Evolutionary conservation across 2,329 filamentous ascomycete genomes (phyloP).

Genomic region (Arthrobotrys iridis): DNA sequence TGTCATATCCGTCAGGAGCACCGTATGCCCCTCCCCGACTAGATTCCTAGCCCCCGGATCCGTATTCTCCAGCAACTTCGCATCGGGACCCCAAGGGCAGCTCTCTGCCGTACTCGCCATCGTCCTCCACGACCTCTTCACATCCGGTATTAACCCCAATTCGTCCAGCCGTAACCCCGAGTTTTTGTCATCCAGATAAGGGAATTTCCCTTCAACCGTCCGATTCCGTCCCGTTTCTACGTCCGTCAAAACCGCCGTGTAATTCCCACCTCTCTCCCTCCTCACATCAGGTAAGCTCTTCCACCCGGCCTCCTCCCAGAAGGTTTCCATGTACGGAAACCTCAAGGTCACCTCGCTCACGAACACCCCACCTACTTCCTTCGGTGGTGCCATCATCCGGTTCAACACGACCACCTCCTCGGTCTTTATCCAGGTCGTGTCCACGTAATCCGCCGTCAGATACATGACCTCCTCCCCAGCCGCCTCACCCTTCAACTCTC

Average conservation of each 20-base stretch:
- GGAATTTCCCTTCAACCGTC: constrained; percentile 26
- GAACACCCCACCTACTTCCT: background rate
- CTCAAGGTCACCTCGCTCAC: constrained; percentile 3
- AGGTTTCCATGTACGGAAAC: constrained; percentile 41
- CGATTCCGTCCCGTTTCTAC: background rate
- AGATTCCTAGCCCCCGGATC: constrained; percentile 24
- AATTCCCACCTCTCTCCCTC: constrained; percentile 31
- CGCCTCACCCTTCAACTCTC: background rate
- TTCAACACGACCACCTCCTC: constrained; percentile 20
- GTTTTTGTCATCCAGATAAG: constrained; percentile 27
- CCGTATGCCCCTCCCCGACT: constrained; percentile 25
- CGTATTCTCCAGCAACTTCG: constrained; percentile 34
- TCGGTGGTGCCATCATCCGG: background rate
- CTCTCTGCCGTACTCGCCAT: background rate
- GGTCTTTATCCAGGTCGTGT: constrained; percentile 27
- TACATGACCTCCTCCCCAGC: background rate
- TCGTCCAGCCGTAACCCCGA: constrained; percentile 30
- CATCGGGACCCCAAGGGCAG: constrained; percentile 37
- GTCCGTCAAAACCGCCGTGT: constrained; percentile 21
- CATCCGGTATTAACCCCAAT: constrained; percentile 38
- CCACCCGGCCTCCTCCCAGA: constrained; percentile 27
- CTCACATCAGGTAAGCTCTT: constrained; percentile 15
- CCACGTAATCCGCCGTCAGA: constrained; percentile 21
- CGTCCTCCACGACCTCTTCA: constrained; percentile 27
- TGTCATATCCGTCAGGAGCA: constrained; percentile 47